These are phyloP conservation scores for Globisporangium acanthophoron DNA, from an alignment of 352 stramenopile species.

Conservation along the genomic window DNA sequence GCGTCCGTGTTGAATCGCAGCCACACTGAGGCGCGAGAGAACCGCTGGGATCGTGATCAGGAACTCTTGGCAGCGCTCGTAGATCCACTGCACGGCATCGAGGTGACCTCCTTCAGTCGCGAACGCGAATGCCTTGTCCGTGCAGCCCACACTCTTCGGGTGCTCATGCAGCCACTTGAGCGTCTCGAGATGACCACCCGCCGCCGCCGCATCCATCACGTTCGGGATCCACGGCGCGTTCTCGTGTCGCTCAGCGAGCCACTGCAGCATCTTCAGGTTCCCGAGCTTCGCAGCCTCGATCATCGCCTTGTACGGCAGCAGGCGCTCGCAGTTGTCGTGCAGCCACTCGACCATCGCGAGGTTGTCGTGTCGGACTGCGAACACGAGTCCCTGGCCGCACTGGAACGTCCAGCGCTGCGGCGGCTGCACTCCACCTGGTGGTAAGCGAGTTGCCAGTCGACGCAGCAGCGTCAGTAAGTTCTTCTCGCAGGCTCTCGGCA, in stretches of 20 bases:
- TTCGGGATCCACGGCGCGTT: neutral
- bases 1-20: too few species aligned
- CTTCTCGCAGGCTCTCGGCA: neutral
- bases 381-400: neutral
- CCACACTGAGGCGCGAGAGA: too few species aligned
- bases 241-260: neutral
- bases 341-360: neutral
- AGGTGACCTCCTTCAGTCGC: neutral
- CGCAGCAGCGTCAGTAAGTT: neutral
- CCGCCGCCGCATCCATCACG: neutral
- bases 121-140: neutral
- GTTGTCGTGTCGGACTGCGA: neutral
- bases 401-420: neutral
- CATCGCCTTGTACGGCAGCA: conserved; percentile 2
- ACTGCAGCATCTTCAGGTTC: conserved; percentile 1
- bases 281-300: neutral
- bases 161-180: neutral
- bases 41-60: too few species aligned
- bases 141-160: neutral
- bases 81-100: neutral
- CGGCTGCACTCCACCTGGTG: neutral
- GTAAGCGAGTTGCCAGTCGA: neutral
- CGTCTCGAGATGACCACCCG: neutral
- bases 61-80: neutral
- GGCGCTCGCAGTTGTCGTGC: neutral